Evolutionary conservation across 177 flowering plant species (phyloP).

Genomic region (Vitis hybrid): DNA sequence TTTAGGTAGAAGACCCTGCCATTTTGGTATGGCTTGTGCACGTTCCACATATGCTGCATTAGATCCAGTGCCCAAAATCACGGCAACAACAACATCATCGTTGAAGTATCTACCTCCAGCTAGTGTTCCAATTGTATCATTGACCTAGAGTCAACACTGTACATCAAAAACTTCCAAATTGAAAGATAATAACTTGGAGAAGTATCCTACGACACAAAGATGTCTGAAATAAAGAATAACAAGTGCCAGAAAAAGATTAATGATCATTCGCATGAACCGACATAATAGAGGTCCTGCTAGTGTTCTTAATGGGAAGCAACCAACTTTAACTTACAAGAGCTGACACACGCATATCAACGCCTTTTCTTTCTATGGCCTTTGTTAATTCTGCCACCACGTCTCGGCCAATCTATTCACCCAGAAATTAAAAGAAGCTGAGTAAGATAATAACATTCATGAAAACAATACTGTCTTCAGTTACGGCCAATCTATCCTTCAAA

Average conservation of each 20-base stretch:
- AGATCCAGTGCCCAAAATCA: slow-evolving; percentile 79
- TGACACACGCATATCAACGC: slow-evolving; percentile 36
- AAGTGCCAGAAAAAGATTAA: background rate
- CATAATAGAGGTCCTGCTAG: too few species aligned
- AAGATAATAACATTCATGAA: background rate
- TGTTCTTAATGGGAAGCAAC: background rate
- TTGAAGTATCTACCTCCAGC: slow-evolving; percentile 75
- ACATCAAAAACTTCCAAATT: background rate
- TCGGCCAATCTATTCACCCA: slow-evolving; percentile 31
- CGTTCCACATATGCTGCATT: slow-evolving; percentile 54
- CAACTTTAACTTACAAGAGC: slow-evolving; percentile 30
- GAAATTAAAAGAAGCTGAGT: background rate
- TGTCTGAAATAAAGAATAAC: background rate
- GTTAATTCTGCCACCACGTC: slow-evolving; percentile 39
- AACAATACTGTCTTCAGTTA: too few species aligned
- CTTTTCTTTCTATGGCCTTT: slow-evolving; percentile 31
- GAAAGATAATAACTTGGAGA: background rate
- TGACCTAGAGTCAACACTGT: slow-evolving; percentile 41
- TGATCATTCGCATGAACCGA: too few species aligned
- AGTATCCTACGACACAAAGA: background rate
- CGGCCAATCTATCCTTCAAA: too few species aligned
- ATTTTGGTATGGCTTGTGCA: slow-evolving; percentile 40
- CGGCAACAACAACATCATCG: slow-evolving; percentile 37
- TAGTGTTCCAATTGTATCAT: slow-evolving; percentile 88
- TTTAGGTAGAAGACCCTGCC: slow-evolving; percentile 36